Evolutionary conservation across 2,329 filamentous ascomycete species (phyloP), one percentile per base, ranked within the genome.

Genomic region (Penicillium capsulatum): DNA sequence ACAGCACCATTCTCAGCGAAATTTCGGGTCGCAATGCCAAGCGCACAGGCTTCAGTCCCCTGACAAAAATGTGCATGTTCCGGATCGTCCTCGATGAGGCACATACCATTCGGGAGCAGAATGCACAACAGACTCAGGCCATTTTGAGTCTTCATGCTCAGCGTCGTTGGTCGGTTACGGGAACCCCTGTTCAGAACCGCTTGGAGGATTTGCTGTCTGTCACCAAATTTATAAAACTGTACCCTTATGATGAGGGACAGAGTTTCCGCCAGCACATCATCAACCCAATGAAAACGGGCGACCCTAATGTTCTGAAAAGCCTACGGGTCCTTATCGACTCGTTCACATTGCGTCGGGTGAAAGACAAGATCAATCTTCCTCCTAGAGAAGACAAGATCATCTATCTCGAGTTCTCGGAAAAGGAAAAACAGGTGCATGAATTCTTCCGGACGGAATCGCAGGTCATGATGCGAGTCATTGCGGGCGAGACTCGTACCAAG

Each of bases 111-210:
- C 86, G 92, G 17, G 91, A 94, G 54, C 83, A 86, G 47, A 78
- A 74, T 3, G 91, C 89, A 1, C 72, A 85, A 28, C 84, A 91
- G 51, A 94, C 89, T 38, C 88, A 90, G 60, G 86, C 87, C 3
- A 86, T 92, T 14, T 90, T 88, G 49, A 77, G 80, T 14, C 72
- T 97, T 2, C 76, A 85, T 44, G 86, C 89, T 2, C 78, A 86
- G 57, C 80, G 90, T 20, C 83, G 90, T 22, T 98, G 92, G 92
- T 91, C 90, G 2, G 87, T 97, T n/a, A 97, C 92, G 0, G 92
- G 91, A 38, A 97, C 92, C 0, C 92, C 90, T 0, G 86, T 97
- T 7, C 91, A 97, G 65, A 98, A 98, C 59, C 83, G 86, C 3
- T 74, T 97, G 2, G 89, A 94, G 50, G 92, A 98, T 61, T 74